Base-by-base conservation (phyloP, 2,329 filamentous ascomycete genomes). In the Fusarium chuoi region DNA sequence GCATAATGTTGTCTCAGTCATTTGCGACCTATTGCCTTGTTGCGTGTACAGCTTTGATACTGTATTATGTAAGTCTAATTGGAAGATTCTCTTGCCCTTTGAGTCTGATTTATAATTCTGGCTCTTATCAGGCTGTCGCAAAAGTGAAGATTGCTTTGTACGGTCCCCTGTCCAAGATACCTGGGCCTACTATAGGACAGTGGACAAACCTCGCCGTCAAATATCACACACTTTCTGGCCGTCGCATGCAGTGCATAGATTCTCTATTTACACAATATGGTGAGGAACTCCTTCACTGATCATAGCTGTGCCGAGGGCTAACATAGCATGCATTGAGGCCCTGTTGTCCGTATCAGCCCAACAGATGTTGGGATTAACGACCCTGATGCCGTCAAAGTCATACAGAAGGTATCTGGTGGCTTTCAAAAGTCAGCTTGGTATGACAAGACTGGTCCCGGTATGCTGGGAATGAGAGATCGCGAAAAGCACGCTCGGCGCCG, bases 381-480 rank as follows among this genome's bases (percentile, higher is more conserved):
- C 8, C 62, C 55, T 1, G 30, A 64, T 2, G 36, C 62, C 4
- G 61, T 60, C 18, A 60, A 41, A 18, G 13, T 51, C 17, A 64
- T 64, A 18, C 44, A 61, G 22, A 64, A 64, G 18, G 38, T 38
- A 6, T 51, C 55, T 1, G 55, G 62, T 14, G 62, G 62, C 4
- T 64, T 64, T 1, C 28, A 2, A 18, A 61, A 64, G 20, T 49
- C 55, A 10, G 26, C 55, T 10, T 64, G 62, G 44, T 61, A 61
- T 18, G 62, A 61, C 5, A 61, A 61, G n/a, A 64, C 55, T 12
- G 62, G 62, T 0, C 55, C 62, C 1, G 55, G 62, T 0, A 61
- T 64, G 62, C 62, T 65, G 14, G 62, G 45, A 24, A 62, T 65
- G 62, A 38, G 56, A 24, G 56, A 65, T 8, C 39, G 36, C 1